A percentile compares a stretch with the other conserved stretches of the same genome.
Evolutionary conservation across 1,139 yeast species (phyloP).

Genomic region (Hemisphaericaspora xylofermentans): DNA sequence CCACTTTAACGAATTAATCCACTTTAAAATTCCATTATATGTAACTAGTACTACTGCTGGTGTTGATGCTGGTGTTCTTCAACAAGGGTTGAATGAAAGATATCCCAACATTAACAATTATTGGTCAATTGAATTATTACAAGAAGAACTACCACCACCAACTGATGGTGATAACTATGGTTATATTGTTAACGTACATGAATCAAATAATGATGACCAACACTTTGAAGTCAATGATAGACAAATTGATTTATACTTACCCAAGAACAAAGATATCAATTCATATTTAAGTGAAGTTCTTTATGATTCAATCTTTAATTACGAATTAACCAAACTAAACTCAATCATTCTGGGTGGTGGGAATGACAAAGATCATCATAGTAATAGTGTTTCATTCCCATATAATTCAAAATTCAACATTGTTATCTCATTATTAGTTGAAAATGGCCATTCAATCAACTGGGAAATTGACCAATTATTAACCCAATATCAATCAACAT

Average conservation of each 20-base stretch:
- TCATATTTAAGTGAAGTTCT: conserved; percentile 35
- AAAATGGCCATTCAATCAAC: conserved; percentile 36
- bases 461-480: conserved; percentile 40
- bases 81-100: conserved; percentile 21
- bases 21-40: conserved; percentile 57
- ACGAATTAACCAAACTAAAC: conserved; percentile 32
- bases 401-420: conserved; percentile 66
- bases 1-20: conserved; percentile 33
- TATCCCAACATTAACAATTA: conserved; percentile 22
- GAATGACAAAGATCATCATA: conserved; percentile 15
- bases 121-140: conserved; percentile 30
- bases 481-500: conserved; percentile 26
- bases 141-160: too few relatives aligned
- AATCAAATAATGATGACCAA: conserved; percentile 7
- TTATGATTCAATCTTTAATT: conserved; percentile 34
- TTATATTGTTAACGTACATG: conserved; percentile 26
- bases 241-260: conserved; percentile 7
- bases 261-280: conserved; percentile 29
- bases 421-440: conserved; percentile 58
- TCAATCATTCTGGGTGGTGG: background rate
- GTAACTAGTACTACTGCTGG: conserved; percentile 39
- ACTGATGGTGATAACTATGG: conserved; percentile 13
- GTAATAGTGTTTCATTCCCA: conserved; percentile 44
- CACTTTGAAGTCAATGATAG: conserved; percentile 12
- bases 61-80: conserved; percentile 31